phyloP scores from a whole-genome alignment of 441 rosid species.

The Eutrema salsugineum region DNA sequence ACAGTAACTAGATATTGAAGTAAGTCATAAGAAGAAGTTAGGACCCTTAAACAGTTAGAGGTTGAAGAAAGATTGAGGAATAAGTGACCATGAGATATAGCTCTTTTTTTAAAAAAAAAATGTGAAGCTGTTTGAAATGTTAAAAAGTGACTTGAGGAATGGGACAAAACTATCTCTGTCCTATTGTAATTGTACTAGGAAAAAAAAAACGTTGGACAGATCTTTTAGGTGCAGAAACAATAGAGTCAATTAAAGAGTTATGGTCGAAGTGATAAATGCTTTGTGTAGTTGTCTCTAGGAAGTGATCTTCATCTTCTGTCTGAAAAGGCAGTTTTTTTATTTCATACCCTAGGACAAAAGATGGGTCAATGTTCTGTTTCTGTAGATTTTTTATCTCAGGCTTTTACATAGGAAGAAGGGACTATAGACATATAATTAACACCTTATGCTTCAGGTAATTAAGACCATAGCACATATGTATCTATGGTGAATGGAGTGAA shows the following conservation, averaged over 20 bases:
- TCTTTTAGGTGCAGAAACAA: slow-evolving; percentile 28
- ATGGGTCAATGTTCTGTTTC: slow-evolving; percentile 10
- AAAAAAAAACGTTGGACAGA: slow-evolving; percentile 11
- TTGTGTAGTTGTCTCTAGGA: slow-evolving; percentile 12
- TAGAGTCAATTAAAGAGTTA: slow-evolving; percentile 22
- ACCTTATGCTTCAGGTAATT: no score
- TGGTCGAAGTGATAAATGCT: slow-evolving; percentile 22
- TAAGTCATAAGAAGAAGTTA: not conserved
- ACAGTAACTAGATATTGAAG: not conserved
- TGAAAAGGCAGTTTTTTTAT: not conserved
- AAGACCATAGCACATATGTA: not conserved
- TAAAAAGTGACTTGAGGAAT: slow-evolving; percentile 3
- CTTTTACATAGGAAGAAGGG: not conserved
- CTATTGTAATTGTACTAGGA: not conserved
- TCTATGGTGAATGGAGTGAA: not conserved
- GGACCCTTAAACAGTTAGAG: not conserved
- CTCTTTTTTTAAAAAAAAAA: not conserved
- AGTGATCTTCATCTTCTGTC: not conserved
- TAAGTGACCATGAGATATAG: not conserved
- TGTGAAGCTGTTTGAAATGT: not conserved
- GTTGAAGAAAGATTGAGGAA: not conserved
- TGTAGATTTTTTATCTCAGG: not conserved
- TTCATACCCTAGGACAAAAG: not conserved
- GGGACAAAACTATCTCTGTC: slow-evolving; percentile 14
- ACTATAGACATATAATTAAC: no score